Evolutionary conservation across 176 grass and related monocot genomes (phyloP), one percentile per base, ranked within the genome.

Genomic region (Pharus latifolius): DNA sequence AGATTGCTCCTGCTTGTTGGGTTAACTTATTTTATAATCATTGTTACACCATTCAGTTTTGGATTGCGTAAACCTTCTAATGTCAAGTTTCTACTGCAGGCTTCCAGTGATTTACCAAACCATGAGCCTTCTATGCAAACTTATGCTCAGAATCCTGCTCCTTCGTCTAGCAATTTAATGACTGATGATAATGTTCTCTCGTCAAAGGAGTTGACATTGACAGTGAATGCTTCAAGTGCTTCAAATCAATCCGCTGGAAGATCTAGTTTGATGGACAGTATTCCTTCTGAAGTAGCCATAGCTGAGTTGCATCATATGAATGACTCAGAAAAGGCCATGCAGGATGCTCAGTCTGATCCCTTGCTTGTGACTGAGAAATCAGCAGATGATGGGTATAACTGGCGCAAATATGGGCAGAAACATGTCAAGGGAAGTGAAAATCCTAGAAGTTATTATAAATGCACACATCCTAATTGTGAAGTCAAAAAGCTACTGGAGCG

Each of bases 361-460:
- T 23, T 48, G 31, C 77, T 60, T 74, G 77, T 87, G 53, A 44
- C 76, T 69, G 91, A 91, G 2, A 96, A 91, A 58, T 91, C 84
- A 7, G 62, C 83, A 67, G 91, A 96, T 68, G 91, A 96, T 84
- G 84, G 87, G 35, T 96, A 88, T 83, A 91, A 96, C 70, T 96
- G 91, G 91, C 87, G 91, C 31, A 96, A 96, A 82, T 96, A 96
- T 75, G 91, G 91, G n/a, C 91, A 99, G 70, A 99, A 99, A 73
- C 81, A 90, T 70, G 94, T 90, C 51, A 93, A 98, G 78, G 94
- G 96, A 84, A 86, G 90, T 82, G 96, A 99, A 75, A 91, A 91
- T 62, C 96, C 96, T 42, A 81, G 96, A 74, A 99, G 96, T 73
- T 99, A 99, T 76, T 99, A 99, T 82, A 99, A 99, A 82, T 99